A percentile compares a stretch with the other conserved stretches of the same genome.
Evolutionary conservation across 225 moss, liverwort and hornwort species (phyloP).

Genomic region (Sphagnum contortum): DNA sequence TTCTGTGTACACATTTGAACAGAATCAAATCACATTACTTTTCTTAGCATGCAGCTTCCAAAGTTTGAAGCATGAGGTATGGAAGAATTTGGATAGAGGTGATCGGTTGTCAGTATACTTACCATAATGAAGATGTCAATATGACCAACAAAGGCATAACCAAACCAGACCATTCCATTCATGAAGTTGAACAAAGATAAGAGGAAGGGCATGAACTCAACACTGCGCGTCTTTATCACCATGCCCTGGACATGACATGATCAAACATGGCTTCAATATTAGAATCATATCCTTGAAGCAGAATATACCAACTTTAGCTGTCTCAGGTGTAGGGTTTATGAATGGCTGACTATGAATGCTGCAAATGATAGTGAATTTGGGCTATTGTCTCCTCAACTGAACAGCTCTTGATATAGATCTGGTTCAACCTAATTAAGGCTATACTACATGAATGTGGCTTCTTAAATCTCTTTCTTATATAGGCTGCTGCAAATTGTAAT

Average conservation of each 20-base stretch:
- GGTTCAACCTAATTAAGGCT: too few relatives aligned
- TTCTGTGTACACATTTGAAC: too few relatives aligned
- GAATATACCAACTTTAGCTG: slow-evolving; percentile 55
- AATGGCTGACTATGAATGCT: slow-evolving; percentile 3
- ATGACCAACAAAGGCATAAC: slow-evolving; percentile 50
- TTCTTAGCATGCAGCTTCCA: too few relatives aligned
- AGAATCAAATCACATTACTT: too few relatives aligned
- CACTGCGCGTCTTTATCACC: slow-evolving; percentile 61
- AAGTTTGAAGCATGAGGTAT: background rate
- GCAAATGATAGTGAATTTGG: too few relatives aligned
- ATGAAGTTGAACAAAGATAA: slow-evolving; percentile 42
- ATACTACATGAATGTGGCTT: too few relatives aligned
- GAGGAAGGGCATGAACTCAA: slow-evolving; percentile 66
- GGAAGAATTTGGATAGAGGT: background rate
- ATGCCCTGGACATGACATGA: slow-evolving; percentile 19
- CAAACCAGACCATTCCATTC: slow-evolving; percentile 60
- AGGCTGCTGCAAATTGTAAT: too few relatives aligned
- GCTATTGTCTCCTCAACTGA: slow-evolving; percentile 54
- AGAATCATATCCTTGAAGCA: background rate
- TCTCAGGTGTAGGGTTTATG: slow-evolving; percentile 74
- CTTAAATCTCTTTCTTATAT: too few relatives aligned
- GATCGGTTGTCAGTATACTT: background rate
- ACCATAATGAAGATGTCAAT: slow-evolving; percentile 62
- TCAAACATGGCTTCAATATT: background rate
- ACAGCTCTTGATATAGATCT: background rate